These are phyloP conservation scores for Nannochloropsis salina DNA, from an alignment of 108 stramenopile species.

Conservation along the genomic window DNA sequence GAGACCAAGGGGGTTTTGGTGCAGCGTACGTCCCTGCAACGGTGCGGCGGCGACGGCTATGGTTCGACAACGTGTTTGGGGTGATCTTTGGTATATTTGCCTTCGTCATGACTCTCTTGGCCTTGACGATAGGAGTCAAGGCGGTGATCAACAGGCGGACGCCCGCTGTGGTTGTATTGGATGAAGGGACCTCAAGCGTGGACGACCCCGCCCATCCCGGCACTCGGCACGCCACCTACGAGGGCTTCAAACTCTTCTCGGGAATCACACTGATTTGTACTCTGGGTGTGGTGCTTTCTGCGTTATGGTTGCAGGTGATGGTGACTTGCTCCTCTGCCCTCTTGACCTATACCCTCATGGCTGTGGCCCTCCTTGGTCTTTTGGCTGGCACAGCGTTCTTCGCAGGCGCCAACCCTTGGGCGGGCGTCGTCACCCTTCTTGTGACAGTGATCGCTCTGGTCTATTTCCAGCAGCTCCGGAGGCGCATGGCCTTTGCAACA, in stretches of 20 bases:
- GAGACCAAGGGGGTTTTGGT: not conserved
- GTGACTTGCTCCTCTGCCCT: not conserved
- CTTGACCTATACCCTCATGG: not conserved
- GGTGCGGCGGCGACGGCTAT: not conserved
- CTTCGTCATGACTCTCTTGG: not conserved
- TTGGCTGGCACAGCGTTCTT: constrained; percentile 11
- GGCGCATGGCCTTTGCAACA: not conserved
- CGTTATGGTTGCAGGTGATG: constrained; percentile 17
- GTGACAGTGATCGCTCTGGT: not conserved
- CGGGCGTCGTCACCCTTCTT: not conserved
- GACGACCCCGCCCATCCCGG: not conserved
- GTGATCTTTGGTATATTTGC: constrained; percentile 17
- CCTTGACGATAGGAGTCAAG: constrained; percentile 2
- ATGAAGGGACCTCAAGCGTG: not conserved
- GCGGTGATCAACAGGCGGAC: constrained; percentile 9
- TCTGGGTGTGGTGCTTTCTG: not conserved
- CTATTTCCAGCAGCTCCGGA: constrained; percentile 20
- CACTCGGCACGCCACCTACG: not conserved
- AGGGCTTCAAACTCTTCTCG: constrained; percentile 4
- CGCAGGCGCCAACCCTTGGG: constrained; percentile 5
- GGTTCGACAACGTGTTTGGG: constrained; percentile 15
- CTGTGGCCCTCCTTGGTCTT: constrained; percentile 6
- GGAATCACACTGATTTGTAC: not conserved
- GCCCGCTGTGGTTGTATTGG: not conserved
- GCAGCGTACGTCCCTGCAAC: not conserved